These are phyloP conservation scores for Atkinsonella texensis DNA, from an alignment of 2,329 filamentous ascomycete species.

Conservation along the genomic window DNA sequence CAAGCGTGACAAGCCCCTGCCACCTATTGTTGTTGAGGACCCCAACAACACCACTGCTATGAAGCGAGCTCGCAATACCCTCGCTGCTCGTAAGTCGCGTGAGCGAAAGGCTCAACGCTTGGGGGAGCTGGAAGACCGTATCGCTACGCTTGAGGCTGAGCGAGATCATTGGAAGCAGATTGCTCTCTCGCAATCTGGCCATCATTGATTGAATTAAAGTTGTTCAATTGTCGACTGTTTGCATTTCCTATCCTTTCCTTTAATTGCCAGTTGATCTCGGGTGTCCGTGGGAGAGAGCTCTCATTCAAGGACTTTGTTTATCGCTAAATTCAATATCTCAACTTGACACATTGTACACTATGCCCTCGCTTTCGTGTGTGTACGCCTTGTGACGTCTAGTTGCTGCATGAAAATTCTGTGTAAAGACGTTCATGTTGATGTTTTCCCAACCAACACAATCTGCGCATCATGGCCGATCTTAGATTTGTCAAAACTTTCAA, in stretches of 20 bases:
- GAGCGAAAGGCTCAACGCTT: slow-evolving; percentile 72
- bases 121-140: slow-evolving; percentile 61
- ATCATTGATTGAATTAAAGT: background rate
- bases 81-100: slow-evolving; percentile 87
- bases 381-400: too few relatives aligned
- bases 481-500: too few relatives aligned
- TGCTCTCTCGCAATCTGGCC: slow-evolving; percentile 27
- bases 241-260: background rate
- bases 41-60: slow-evolving; percentile 62
- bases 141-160: slow-evolving; percentile 55
- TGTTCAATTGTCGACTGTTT: background rate
- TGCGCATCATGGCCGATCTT: too few relatives aligned
- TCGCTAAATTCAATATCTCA: background rate
- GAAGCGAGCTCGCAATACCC: slow-evolving; percentile 88
- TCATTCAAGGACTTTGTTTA: background rate
- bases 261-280: background rate
- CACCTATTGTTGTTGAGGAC: slow-evolving; percentile 66
- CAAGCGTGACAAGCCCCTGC: slow-evolving; percentile 69
- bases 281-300: background rate
- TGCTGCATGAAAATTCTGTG: too few relatives aligned
- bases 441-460: too few relatives aligned
- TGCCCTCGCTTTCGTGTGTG: background rate
- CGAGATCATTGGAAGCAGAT: slow-evolving; percentile 53
- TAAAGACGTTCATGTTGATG: too few relatives aligned
- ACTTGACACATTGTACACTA: background rate